phyloP scores from a whole-genome alignment of 1,139 yeast species.

The Nakaseomyces nivariensis region DNA sequence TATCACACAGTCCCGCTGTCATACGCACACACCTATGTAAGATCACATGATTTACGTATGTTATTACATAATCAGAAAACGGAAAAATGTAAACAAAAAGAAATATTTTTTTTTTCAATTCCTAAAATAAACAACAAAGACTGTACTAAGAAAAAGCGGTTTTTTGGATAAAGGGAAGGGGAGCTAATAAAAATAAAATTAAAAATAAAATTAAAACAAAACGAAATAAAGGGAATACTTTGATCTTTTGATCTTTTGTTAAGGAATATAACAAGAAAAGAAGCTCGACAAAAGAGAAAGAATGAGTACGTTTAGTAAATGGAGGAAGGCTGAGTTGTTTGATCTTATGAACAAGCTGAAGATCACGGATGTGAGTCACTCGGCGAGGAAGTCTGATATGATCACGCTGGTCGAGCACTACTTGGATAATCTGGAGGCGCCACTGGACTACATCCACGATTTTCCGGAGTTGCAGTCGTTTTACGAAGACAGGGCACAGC shows the following conservation, averaged over 20 bases:
- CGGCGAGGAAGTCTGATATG: constrained; percentile 17
- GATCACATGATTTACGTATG: not conserved
- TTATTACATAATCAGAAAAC: not conserved
- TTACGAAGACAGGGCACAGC: constrained; percentile 12
- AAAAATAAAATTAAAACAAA: too few relatives aligned
- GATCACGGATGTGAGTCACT: constrained; percentile 13
- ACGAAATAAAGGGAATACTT: too few relatives aligned
- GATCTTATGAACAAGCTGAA: constrained; percentile 23
- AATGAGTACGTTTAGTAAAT: constrained; percentile 12
- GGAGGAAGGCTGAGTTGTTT: constrained; percentile 25
- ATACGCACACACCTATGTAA: not conserved
- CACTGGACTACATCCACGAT: constrained; percentile 19
- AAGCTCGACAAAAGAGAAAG: not conserved
- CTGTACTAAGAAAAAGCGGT: too few relatives aligned
- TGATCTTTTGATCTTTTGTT: too few relatives aligned
- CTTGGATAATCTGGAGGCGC: constrained; percentile 14
- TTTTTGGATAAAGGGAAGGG: too few relatives aligned
- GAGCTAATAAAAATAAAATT: too few relatives aligned
- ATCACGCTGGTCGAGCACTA: constrained; percentile 17
- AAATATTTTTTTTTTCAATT: not conserved
- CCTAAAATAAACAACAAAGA: too few relatives aligned
- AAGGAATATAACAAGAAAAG: too few relatives aligned
- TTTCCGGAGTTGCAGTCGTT: constrained; percentile 25
- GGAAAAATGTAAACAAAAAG: not conserved
- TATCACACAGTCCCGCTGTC: not conserved